These are phyloP conservation scores for Hamigera avellanea DNA, from an alignment of 495 filamentous ascomycete species.

Conservation along the genomic window DNA sequence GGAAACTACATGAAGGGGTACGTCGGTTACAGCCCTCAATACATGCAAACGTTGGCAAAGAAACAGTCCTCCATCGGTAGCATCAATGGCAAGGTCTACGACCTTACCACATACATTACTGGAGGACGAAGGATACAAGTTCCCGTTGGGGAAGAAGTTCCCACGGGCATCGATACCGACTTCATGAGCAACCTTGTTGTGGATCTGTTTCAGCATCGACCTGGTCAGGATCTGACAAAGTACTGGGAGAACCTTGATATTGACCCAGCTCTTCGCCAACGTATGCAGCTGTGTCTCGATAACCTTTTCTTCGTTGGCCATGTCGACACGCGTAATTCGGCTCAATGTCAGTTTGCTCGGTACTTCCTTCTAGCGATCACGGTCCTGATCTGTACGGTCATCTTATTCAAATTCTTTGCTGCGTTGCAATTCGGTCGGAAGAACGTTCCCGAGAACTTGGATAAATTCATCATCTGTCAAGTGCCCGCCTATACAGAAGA, in stretches of 20 bases:
- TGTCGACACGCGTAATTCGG: constrained; percentile 82
- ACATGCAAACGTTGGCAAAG: constrained; percentile 56
- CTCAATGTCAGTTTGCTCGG: constrained; percentile 73
- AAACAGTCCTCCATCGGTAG: constrained; percentile 63
- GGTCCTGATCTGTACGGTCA: constrained; percentile 65
- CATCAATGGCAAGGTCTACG: constrained; percentile 74
- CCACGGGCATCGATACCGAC: constrained; percentile 46
- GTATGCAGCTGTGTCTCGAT: constrained; percentile 80
- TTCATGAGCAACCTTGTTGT: constrained; percentile 77
- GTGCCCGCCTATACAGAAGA: constrained; percentile 98
- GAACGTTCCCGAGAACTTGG: constrained; percentile 85
- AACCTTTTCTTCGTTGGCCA: constrained; percentile 94
- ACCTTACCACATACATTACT: constrained; percentile 73
- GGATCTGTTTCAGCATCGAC: constrained; percentile 59
- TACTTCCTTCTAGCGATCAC: constrained; percentile 92
- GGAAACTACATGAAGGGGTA: constrained; percentile 77
- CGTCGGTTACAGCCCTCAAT: constrained; percentile 72
- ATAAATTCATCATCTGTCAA: constrained; percentile 98
- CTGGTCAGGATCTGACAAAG: constrained; percentile 74
- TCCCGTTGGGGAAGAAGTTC: constrained; percentile 33
- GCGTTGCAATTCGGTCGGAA: constrained; percentile 89
- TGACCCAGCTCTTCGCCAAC: constrained; percentile 34
- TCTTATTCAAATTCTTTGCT: constrained; percentile 93
- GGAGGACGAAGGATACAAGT: constrained; percentile 59
- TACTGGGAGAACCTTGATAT: constrained; percentile 64